Percentiles rank a stretch among this genome's conserved stretches.
These are phyloP conservation scores for Sporothrix pallida DNA, from an alignment of 2,329 filamentous ascomycete species.

Conservation along the genomic window DNA sequence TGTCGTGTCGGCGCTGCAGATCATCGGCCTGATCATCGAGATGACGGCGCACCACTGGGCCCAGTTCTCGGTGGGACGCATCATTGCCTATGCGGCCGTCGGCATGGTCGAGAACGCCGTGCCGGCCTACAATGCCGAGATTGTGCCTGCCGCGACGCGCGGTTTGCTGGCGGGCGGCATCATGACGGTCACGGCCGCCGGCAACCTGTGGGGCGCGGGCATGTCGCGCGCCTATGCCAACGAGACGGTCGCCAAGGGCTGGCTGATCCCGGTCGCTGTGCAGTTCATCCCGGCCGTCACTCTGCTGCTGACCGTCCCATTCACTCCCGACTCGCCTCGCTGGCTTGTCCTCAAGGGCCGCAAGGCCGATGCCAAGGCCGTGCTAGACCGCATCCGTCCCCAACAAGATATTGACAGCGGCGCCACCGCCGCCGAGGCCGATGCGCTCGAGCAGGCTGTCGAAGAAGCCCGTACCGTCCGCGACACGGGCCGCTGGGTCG, in stretches of 20 bases:
- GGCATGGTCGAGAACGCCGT: constrained; percentile 36
- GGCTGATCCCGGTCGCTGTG: constrained; percentile 48
- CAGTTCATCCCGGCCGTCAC: constrained; percentile 46
- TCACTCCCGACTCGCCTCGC: constrained; percentile 37
- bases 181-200: constrained; percentile 34
- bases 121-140: constrained; percentile 36
- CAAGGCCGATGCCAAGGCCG: constrained; percentile 37
- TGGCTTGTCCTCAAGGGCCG: constrained; percentile 39
- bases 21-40: constrained; percentile 36
- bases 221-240: constrained; percentile 41
- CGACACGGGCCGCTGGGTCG: constrained; percentile 32
- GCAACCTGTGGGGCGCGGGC: constrained; percentile 38
- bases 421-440: constrained; percentile 33
- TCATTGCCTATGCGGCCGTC: constrained; percentile 44
- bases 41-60: constrained; percentile 36
- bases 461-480: constrained; percentile 18
- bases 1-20: constrained; percentile 32
- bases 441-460: constrained; percentile 32
- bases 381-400: constrained; percentile 39
- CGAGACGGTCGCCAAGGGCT: constrained; percentile 41
- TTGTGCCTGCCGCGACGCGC: constrained; percentile 32
- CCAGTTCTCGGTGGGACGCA: constrained; percentile 38
- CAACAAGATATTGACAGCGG: constrained; percentile 47
- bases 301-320: constrained; percentile 41
- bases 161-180: constrained; percentile 34